A percentile compares a stretch with the other conserved stretches of the same genome.
Conservation (phyloP, 345 rosid species). For the Ricinus communis region DNA sequence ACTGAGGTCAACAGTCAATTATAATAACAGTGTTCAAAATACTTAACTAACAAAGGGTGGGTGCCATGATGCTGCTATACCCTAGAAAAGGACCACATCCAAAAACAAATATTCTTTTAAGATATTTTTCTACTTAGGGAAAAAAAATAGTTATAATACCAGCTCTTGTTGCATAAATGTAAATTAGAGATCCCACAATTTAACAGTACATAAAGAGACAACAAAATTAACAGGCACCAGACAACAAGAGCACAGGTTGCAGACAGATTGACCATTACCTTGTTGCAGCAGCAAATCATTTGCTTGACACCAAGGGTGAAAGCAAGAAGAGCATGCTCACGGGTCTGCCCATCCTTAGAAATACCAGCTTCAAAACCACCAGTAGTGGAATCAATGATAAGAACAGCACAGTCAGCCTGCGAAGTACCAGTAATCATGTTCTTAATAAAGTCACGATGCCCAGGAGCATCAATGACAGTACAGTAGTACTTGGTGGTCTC, state of each 20-base stretch:
- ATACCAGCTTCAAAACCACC: conserved; percentile 89
- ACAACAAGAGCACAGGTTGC: no score
- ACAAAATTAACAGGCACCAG: not conserved
- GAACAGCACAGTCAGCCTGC: conserved; percentile 81
- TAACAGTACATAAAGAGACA: no score
- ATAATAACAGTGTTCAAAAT: no score
- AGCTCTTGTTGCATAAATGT: no score
- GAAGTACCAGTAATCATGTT: conserved; percentile 88
- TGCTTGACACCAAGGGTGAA: conserved; percentile 72
- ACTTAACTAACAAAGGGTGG: no score
- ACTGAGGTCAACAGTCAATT: no score
- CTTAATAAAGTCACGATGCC: conserved; percentile 79
- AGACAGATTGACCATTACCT: conserved; percentile 34
- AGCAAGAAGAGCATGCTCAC: conserved; percentile 66
- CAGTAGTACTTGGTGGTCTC: conserved; percentile 84
- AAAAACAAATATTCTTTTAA: no score
- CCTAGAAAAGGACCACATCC: no score
- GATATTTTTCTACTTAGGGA: no score
- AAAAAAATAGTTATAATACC: no score
- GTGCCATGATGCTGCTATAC: no score
- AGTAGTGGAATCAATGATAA: conserved; percentile 77
- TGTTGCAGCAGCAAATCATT: conserved; percentile 77
- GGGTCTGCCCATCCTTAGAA: conserved; percentile 79
- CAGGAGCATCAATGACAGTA: conserved; percentile 83
- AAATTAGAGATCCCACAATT: no score